Evolutionary conservation across 805 yeast genomes (phyloP), one percentile per base, ranked within the genome.

Genomic region (Grigorovia yakushimaensis): DNA sequence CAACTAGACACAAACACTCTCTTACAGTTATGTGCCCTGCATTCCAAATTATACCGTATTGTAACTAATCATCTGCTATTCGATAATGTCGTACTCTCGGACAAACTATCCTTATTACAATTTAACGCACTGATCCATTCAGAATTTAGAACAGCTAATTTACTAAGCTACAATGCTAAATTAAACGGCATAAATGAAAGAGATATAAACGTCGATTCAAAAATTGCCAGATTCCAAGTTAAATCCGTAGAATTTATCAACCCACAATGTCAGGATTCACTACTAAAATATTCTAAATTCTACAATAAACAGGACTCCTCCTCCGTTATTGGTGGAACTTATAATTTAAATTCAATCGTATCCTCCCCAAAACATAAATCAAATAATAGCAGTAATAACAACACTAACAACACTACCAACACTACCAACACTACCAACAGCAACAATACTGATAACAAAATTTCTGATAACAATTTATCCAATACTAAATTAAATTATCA

Each of bases 251-350:
- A 61, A 36, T 64, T 64, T 46, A 53, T 48, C 9, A 49, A 61
- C 30, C 68, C 68, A 5, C 59, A 58, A 42, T 62, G 60, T 39
- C 66, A 62, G 43, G 67, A 64, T 46, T 62, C 67, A 15, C 41
- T 64, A 9, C 51, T 62, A 46, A 64, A 64, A 49, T 64, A 64
- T 45, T 54, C 64, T 44, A 60, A 58, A 41, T 64, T 50, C 41
- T 51, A 61, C 36, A 52, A 50, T 23, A 54, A 50, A 22, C 50
- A 47, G 7, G 51, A 42, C 33, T 51, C 41, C 35, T 15, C 47
- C 35, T 48, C 55, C 2, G 45, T 56, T 5, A 61, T 62, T 18
- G 65, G 56, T 2, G 65, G 67, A 13, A 49, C 66, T 10, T 61
- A 57, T 39, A 42, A 46, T 17, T 17, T 24, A 42, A 40, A 50